Evolutionary conservation across 2,329 filamentous ascomycete species (phyloP).

Genomic region (Pyricularia sp.): DNA sequence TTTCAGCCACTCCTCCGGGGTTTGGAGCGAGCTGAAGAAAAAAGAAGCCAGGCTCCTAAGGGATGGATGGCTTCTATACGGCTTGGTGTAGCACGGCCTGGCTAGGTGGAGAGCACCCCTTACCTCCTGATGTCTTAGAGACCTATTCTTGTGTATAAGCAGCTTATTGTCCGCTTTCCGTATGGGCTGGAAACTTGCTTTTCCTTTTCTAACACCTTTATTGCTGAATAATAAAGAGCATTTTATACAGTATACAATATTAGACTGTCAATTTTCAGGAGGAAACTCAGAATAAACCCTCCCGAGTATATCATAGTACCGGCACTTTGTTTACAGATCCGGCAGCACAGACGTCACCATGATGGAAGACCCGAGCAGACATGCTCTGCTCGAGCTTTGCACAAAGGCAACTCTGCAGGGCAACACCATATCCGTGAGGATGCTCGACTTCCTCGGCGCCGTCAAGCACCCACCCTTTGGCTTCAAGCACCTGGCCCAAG

Average conservation of each 20-base stretch:
- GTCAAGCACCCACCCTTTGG: constrained; percentile 43
- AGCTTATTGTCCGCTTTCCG: not conserved
- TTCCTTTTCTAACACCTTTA: not conserved
- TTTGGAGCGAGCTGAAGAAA: not conserved
- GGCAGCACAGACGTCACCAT: constrained; percentile 7
- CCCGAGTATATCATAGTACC: not conserved
- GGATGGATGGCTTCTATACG: not conserved
- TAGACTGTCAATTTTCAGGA: not conserved
- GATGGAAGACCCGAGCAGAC: constrained; percentile 16
- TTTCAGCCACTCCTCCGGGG: not conserved
- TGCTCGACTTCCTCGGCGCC: constrained; percentile 54
- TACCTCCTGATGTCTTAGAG: not conserved
- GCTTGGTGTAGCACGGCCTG: not conserved
- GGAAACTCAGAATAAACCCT: not conserved
- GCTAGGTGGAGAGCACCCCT: not conserved
- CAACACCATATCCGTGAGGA: constrained; percentile 54
- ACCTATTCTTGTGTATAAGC: not conserved
- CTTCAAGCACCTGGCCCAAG: constrained; percentile 50
- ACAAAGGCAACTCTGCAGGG: constrained; percentile 48
- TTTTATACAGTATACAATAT: not conserved
- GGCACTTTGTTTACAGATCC: not conserved
- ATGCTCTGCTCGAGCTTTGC: constrained; percentile 38
- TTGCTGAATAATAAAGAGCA: not conserved
- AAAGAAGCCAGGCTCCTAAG: not conserved
- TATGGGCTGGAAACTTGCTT: not conserved